Evolutionary conservation across 1,139 yeast species (phyloP).

Genomic region (Eremothecium cymbalariae): DNA sequence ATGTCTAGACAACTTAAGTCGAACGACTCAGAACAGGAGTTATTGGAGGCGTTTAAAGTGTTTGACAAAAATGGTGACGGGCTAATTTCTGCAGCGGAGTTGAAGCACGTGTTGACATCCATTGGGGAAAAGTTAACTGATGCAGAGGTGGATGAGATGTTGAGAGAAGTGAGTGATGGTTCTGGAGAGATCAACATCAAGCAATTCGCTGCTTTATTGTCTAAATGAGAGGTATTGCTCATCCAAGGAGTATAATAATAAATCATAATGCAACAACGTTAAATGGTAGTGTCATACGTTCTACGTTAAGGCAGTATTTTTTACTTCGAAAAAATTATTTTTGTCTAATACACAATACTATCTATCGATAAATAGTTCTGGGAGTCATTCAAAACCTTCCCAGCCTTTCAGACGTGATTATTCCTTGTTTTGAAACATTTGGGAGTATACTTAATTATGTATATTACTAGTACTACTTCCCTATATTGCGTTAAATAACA

Average conservation of each 20-base stretch:
- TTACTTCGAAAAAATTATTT: no score
- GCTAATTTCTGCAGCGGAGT: slow-evolving; percentile 89
- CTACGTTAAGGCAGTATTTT: no score
- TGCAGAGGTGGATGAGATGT: slow-evolving; percentile 94
- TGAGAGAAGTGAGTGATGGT: slow-evolving; percentile 90
- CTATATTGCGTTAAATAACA: no score
- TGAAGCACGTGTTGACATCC: slow-evolving; percentile 91
- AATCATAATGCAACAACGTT: no score
- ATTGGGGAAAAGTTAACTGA: slow-evolving; percentile 94
- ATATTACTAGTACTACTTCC: no score
- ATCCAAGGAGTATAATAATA: background rate
- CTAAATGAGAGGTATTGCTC: slow-evolving; percentile 28
- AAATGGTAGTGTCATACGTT: no score
- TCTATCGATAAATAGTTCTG: no score
- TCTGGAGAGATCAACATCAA: slow-evolving; percentile 95
- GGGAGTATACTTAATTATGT: no score
- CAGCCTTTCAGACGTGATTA: no score
- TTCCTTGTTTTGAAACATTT: no score
- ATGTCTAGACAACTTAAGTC: slow-evolving; percentile 93
- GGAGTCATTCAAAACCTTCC: no score
- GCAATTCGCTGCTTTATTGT: slow-evolving; percentile 79
- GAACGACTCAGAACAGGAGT: slow-evolving; percentile 93
- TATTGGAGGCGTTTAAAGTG: slow-evolving; percentile 95
- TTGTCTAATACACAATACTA: no score
- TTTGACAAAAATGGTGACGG: slow-evolving; percentile 90